Conservation (phyloP, 2,329 filamentous ascomycete genomes). For the Taxawa tesnikishii region DNA sequence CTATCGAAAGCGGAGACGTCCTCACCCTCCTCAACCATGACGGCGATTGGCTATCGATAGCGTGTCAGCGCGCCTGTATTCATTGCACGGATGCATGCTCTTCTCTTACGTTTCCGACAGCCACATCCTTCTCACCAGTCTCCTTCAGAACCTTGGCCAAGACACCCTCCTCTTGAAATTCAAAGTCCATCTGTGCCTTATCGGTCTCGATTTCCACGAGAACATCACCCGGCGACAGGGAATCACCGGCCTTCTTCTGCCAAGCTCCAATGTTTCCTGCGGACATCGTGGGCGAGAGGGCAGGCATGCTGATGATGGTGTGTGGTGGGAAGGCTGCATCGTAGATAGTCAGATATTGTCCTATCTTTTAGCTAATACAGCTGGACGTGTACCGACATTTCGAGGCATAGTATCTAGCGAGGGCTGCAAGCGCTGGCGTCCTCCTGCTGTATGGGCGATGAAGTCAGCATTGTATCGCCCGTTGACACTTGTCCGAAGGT, state of each 20-base stretch:
- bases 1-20: slow-evolving; percentile 81
- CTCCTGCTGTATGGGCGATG: slow-evolving; percentile 20
- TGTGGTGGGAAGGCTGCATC: slow-evolving; percentile 81
- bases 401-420: slow-evolving; percentile 56
- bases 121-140: slow-evolving; percentile 81
- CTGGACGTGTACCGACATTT: slow-evolving; percentile 41
- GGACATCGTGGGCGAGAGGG: slow-evolving; percentile 95
- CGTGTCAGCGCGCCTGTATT: slow-evolving; percentile 1
- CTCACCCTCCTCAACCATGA: slow-evolving; percentile 82
- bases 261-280: slow-evolving; percentile 90
- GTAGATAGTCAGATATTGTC: slow-evolving; percentile 5
- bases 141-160: slow-evolving; percentile 91
- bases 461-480: slow-evolving; percentile 12
- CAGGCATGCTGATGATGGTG: slow-evolving; percentile 94
- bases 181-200: slow-evolving; percentile 99
- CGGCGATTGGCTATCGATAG: slow-evolving; percentile 74
- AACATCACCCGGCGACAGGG: slow-evolving; percentile 81
- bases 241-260: slow-evolving; percentile 94
- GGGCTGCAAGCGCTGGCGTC: slow-evolving; percentile 43
- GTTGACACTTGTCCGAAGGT: slow-evolving; percentile 4
- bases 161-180: slow-evolving; percentile 96
- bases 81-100: neutral
- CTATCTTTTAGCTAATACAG: slow-evolving; percentile 12
- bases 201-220: slow-evolving; percentile 90
- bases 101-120: slow-evolving; percentile 75